Evolutionary conservation across 1,284 basidiomycete genomes (phyloP).

Genomic region (Volvariella surrecta): DNA sequence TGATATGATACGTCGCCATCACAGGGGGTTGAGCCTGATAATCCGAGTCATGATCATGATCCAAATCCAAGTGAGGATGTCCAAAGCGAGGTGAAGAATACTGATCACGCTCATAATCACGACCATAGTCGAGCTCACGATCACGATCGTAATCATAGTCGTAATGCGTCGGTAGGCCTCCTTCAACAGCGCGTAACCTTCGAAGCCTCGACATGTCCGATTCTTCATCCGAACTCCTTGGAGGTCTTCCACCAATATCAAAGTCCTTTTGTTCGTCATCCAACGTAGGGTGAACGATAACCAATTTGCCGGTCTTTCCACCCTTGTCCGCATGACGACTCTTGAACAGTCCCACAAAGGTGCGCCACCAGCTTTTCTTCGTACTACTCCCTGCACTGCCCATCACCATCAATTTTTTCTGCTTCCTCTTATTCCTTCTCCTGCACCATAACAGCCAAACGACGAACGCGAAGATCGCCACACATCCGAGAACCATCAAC

Average conservation of each 20-base stretch:
- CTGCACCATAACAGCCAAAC: slow-evolving; percentile 51
- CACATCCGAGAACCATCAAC: slow-evolving; percentile 71
- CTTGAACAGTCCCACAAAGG: slow-evolving; percentile 26
- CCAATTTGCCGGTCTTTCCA: too few species aligned
- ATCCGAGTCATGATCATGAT: too few species aligned
- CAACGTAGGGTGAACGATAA: slow-evolving; percentile 20
- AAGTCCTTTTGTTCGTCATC: slow-evolving; percentile 29
- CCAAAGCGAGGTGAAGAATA: too few species aligned
- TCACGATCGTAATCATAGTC: background rate
- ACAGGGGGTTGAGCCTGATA: too few species aligned
- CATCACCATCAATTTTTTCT: slow-evolving; percentile 33
- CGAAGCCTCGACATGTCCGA: slow-evolving; percentile 15
- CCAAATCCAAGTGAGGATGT: too few species aligned
- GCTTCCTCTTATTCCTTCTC: slow-evolving; percentile 54
- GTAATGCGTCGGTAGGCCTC: slow-evolving; percentile 11
- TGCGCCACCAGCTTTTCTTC: slow-evolving; percentile 16
- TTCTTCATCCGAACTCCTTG: too few species aligned
- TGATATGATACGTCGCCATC: too few species aligned
- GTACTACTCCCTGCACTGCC: too few species aligned
- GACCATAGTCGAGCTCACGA: too few species aligned
- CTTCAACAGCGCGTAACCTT: slow-evolving; percentile 20
- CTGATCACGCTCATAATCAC: too few species aligned
- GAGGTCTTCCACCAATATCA: background rate
- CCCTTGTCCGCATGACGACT: too few species aligned
- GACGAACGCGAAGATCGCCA: slow-evolving; percentile 63